Evolutionary conservation across 2,329 filamentous ascomycete species (phyloP), one percentile per base, ranked within the genome.

Genomic region (Pseudogymnoascus sp.): DNA sequence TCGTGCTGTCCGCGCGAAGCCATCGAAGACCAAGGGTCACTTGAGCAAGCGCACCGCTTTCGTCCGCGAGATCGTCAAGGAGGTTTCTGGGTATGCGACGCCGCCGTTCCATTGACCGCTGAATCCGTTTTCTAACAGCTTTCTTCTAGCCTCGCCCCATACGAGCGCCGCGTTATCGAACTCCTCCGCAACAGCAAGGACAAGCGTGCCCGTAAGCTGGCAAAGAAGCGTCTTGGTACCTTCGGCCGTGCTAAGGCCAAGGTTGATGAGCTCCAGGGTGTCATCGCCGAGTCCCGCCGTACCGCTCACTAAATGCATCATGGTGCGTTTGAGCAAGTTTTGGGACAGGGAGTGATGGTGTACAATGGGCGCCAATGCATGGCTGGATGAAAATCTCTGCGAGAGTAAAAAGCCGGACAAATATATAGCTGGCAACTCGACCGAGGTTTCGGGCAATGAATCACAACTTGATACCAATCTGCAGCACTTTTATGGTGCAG

Each of bases 151-250:
- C 89, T 95, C 73, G 91, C 91, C 73, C 91, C 91, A 76, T 95
- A 99, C 80, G 95, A 99, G 88, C 93, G 95, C 81, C 92, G 95
- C 78, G 91, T 99, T 74, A 96, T 99, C 78, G 95, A 99, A 87
- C 84, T 99, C 78, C 89, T 99, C 82, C 91, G 95, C 76, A 99
- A 99, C 90, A 89, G 86, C 84, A 96, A 96, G 85, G 95, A 99
- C 83, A 97, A 97, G 91, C 91, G 93, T 82, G 93, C 93, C 76
- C 88, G 93, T 75, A 97, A 97, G 89, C 90, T 97, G 77, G 93
- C 93, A 76, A 97, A 97, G 93, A 97, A 96, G 90, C 88, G 93
- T 89, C 93, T 99, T 84, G 95, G 95, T 79, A 97, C 95, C 74
- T 97, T 97, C 82, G 90, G 91, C 77, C 93, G 95, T 80, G 93